Evolutionary conservation across 2,329 filamentous ascomycete species (phyloP), one percentile per base, ranked within the genome.

Genomic region (Sporothrix schenckii): DNA sequence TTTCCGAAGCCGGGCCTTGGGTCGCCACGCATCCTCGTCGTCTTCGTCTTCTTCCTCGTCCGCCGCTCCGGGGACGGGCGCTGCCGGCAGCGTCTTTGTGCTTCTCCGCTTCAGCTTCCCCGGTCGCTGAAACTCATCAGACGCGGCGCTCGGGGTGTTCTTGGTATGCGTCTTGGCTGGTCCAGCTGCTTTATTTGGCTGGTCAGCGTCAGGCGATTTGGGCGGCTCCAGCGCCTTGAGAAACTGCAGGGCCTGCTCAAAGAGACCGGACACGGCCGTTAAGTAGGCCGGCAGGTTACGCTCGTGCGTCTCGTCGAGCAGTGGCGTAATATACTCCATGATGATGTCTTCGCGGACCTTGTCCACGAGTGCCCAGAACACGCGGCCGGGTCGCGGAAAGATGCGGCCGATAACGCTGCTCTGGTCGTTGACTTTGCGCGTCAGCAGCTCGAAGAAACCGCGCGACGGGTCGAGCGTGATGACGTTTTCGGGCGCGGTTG

Each of bases 271-370:
- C 2, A 97, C 88, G 0, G 92, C 92, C 78, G 91, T 93, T 7
- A 98, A 83, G 77, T 98, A 99, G 0, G 89, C 87, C 65, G 90
- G 87, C 50, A 91, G 86, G 75, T 89, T 91, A 71, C 88, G 84
- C 71, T 91, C 89, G 78, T 97, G 94, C 10, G 93, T 86, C 81
- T 97, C 93, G 75, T 97, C 93, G 69, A 98, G 91, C 7, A 99
- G 80, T 0, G 91, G 87, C 1, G 91, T 95, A 50, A 94, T 83
- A 78, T 97, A 98, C 72, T 97, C 94, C 76, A 89, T 90, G 56
- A 97, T 85, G 24, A 98, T 85, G 74, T 96, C 92, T 77, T 96
- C 91, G 50, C 90, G 89, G 39, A 97, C 84, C 76, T 94, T 93
- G 70, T 94, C 91, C 75, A 97, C 83, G 73, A 98, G 91, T 0